Evolutionary conservation across 2,329 filamentous ascomycete species (phyloP).

Genomic region (Rhynchosporium agropyri): DNA sequence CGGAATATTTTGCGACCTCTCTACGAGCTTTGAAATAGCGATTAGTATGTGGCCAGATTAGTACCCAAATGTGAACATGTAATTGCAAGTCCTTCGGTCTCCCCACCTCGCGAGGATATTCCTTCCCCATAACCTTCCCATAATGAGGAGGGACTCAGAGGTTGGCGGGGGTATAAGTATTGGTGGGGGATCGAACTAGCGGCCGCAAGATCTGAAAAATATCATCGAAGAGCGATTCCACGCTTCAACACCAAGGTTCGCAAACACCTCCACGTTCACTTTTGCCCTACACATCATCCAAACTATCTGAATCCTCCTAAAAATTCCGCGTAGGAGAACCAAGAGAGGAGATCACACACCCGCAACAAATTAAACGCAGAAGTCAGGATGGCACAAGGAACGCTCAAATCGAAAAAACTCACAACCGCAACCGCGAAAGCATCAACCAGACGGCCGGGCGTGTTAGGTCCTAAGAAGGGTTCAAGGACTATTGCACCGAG

Average conservation of each 20-base stretch:
- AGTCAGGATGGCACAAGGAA: constrained; percentile 42
- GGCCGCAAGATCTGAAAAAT: constrained; percentile 15
- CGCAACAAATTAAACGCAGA: not conserved
- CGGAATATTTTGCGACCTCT: too few relatives aligned
- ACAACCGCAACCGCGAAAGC: constrained; percentile 36
- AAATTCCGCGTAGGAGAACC: too few relatives aligned
- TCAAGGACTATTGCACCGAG: constrained; percentile 67
- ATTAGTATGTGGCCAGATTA: too few relatives aligned
- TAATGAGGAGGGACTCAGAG: not conserved
- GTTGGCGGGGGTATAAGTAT: not conserved
- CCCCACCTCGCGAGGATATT: too few relatives aligned
- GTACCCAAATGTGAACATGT: too few relatives aligned
- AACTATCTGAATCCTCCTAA: not conserved
- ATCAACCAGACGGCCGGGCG: constrained; percentile 39
- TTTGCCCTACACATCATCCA: too few relatives aligned
- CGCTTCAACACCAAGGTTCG: not conserved
- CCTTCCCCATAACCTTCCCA: too few relatives aligned
- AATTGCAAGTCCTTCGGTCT: too few relatives aligned
- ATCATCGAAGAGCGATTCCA: constrained; percentile 6
- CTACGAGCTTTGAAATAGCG: too few relatives aligned
- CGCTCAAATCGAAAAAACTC: constrained; percentile 40
- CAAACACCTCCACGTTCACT: not conserved
- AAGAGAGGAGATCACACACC: not conserved
- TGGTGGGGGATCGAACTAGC: constrained; percentile 1
- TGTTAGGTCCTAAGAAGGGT: constrained; percentile 58